Percentiles rank a stretch among this genome's conserved stretches.
phyloP scores from a whole-genome alignment of 192 early-diverging fungal species.

The Thoreauomyces humboldtii region DNA sequence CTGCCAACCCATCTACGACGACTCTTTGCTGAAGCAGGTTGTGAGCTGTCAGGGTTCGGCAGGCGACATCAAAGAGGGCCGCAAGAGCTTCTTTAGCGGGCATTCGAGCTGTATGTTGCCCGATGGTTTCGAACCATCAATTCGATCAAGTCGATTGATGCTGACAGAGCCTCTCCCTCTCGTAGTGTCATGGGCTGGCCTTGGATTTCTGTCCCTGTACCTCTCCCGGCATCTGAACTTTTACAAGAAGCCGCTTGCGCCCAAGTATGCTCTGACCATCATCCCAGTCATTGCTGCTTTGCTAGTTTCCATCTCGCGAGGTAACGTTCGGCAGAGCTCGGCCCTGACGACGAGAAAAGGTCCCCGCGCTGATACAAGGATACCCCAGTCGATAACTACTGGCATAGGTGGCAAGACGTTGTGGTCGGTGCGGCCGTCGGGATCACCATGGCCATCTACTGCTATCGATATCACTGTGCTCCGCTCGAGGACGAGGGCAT shows the following conservation, averaged over 20 bases:
- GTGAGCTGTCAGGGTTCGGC: slow-evolving; percentile 15
- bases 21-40: slow-evolving; percentile 5
- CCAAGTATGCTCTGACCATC: slow-evolving; percentile 25
- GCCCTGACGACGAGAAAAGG: too few species aligned
- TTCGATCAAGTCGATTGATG: too few species aligned
- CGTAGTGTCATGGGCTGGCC: slow-evolving; percentile 22
- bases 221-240: slow-evolving; percentile 30
- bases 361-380: too few species aligned
- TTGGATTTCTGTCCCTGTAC: slow-evolving; percentile 27
- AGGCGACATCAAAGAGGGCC: slow-evolving; percentile 28
- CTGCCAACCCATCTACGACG: too few species aligned
- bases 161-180: too few species aligned
- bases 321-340: too few species aligned
- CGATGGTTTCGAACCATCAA: too few species aligned
- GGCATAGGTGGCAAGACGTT: slow-evolving; percentile 33
- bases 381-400: slow-evolving; percentile 29
- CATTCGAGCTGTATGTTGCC: slow-evolving; percentile 33
- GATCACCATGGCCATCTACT: slow-evolving; percentile 6
- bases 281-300: slow-evolving; percentile 24
- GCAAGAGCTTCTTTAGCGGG: slow-evolving; percentile 33
- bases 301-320: slow-evolving; percentile 28
- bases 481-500: not conserved
- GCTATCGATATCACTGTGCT: slow-evolving; percentile 24
- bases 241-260: slow-evolving; percentile 8
- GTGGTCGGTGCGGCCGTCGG: slow-evolving; percentile 28